Base-by-base conservation (phyloP, 495 filamentous ascomycete genomes). In the Pyronema domesticum region DNA sequence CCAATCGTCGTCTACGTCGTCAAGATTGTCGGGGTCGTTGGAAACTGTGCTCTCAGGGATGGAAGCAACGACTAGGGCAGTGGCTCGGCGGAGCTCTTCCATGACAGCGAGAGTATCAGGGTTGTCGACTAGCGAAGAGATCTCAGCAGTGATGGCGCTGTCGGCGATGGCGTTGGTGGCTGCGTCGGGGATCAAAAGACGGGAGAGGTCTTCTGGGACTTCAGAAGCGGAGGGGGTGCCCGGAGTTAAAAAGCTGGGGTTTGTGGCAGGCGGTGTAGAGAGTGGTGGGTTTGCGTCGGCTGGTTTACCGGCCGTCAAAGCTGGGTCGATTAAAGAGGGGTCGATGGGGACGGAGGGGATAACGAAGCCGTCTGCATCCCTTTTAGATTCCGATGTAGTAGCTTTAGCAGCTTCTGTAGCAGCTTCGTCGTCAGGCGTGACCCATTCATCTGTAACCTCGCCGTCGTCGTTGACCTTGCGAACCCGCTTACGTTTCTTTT, bases 1-100 rank as follows among this genome's bases (percentile, higher is more conserved):
- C 0, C 83, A 83, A 58, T 89, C 85, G 59, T 94, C 78, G 3
- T 78, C 83, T 61, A 95, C 94, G 65, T 95, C 89, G 37, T 57
- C 39, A 19, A 65, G 45, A 35, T 65, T 57, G 36, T 60, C 55
- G 0, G 62, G 62, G 35, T 65, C 61, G 49, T 65, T 56, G 6
- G 59, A 59, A 13, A 61, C 52, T 7, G 43, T 54, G 3, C 30
- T 37, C 3, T 53, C 43, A 3, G 58, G 52, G 39, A 57, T 13
- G 8, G 54, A 52, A 9, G 55, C 61, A 17, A 64, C 55, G 10
- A 46, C 52, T 14, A 60, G 54, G 9, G 56, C 46, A 18, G 58
- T 58, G 13, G 62, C 58, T 11, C 57, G 59, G 6, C 55, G 55
- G 35, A 64, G 50, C 15, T 65, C 55, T 47, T 65, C 62, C 6